These are phyloP conservation scores for Fusarium ambrosium DNA, from an alignment of 2,329 filamentous ascomycete genomes.

Conservation along the genomic window DNA sequence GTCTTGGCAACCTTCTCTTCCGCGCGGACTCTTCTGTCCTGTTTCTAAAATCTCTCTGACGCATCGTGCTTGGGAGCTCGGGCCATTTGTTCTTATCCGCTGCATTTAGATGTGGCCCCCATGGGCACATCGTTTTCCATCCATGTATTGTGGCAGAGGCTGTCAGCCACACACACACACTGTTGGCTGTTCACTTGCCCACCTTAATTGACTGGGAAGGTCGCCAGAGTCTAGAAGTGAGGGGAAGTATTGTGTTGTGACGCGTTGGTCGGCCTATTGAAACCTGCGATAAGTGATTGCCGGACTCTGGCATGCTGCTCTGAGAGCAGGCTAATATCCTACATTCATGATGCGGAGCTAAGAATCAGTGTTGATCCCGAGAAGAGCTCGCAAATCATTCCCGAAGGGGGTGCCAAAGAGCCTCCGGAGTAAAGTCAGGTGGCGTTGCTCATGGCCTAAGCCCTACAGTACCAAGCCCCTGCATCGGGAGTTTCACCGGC, in stretches of 20 bases:
- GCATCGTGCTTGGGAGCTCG: constrained; percentile 31
- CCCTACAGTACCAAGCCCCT: constrained; percentile 11
- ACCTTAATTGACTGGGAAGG: constrained; percentile 11
- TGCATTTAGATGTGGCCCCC: constrained; percentile 19
- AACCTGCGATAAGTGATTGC: constrained; percentile 20
- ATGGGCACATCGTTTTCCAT: constrained; percentile 22
- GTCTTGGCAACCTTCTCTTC: constrained; percentile 33
- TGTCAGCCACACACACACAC: constrained; percentile 21
- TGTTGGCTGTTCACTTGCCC: constrained; percentile 34
- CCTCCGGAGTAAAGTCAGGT: constrained; percentile 12
- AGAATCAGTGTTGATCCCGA: not conserved
- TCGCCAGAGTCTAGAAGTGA: constrained; percentile 22
- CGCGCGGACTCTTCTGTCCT: constrained; percentile 23
- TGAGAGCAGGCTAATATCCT: constrained; percentile 4
- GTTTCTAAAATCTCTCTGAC: constrained; percentile 20
- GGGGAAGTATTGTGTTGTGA: constrained; percentile 23
- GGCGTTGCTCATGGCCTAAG: constrained; percentile 21
- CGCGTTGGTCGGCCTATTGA: constrained; percentile 9
- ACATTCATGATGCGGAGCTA: constrained; percentile 6
- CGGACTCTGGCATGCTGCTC: constrained; percentile 4
- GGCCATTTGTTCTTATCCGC: constrained; percentile 38
- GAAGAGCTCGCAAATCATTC: constrained; percentile 9
- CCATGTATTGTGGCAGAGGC: constrained; percentile 25
- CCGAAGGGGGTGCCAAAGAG: constrained; percentile 1
- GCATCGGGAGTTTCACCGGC: constrained; percentile 29